Evolutionary conservation across 129 eudicot species (phyloP).

Genomic region (Tanacetum coccineum): DNA sequence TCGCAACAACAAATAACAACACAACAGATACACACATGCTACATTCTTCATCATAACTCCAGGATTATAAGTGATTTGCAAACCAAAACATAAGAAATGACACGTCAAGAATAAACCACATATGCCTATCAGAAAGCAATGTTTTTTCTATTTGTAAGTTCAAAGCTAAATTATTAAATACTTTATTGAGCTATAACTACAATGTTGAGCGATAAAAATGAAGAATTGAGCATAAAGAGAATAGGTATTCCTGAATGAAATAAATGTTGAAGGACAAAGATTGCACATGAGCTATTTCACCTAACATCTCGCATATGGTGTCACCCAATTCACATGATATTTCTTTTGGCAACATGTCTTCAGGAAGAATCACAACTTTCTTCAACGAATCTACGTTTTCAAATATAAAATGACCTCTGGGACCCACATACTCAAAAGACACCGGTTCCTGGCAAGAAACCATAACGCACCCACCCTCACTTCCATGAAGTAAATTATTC

Average conservation of each 20-base stretch:
- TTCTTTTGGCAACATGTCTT: not conserved
- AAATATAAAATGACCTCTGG: not conserved
- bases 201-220: too few species aligned
- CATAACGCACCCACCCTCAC: not conserved
- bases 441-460: not conserved
- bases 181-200: too few species aligned
- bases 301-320: not conserved
- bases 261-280: not conserved
- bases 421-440: conserved; percentile 1
- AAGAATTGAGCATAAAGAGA: too few species aligned
- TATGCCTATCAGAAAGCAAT: too few species aligned
- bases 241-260: not conserved
- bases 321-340: not conserved
- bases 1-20: conserved; percentile 55
- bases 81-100: too few species aligned
- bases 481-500: not conserved
- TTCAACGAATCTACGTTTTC: not conserved
- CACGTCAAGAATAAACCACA: too few species aligned
- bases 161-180: too few species aligned
- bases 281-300: not conserved
- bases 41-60: too few species aligned
- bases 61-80: too few species aligned
- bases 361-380: not conserved
- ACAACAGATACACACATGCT: conserved; percentile 24
- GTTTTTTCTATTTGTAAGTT: too few species aligned